Percentiles rank a stretch among this genome's conserved stretches.
Evolutionary conservation across 2,329 filamentous ascomycete genomes (phyloP).

Genomic region (Orbilia ellipsospora): DNA sequence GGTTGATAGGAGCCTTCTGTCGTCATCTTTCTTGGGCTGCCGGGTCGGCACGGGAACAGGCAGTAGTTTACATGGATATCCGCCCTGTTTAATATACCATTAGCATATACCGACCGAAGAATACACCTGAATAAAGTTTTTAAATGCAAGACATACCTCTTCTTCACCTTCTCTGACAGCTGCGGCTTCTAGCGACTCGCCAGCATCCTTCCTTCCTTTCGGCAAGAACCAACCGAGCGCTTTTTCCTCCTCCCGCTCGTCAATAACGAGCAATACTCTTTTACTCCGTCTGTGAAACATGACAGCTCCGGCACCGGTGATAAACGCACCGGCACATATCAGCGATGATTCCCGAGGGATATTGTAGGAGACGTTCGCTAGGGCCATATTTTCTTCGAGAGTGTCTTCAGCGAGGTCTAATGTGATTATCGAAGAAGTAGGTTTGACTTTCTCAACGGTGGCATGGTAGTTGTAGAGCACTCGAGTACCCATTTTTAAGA

Average conservation of each 20-base stretch:
- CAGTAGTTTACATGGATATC: slow-evolving; percentile 48
- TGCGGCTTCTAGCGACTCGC: slow-evolving; percentile 37
- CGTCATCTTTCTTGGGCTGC: slow-evolving; percentile 31
- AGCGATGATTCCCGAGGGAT: slow-evolving; percentile 45
- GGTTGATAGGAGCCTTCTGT: slow-evolving; percentile 20
- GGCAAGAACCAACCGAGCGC: slow-evolving; percentile 45
- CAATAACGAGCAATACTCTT: slow-evolving; percentile 43
- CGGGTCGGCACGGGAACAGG: slow-evolving; percentile 49
- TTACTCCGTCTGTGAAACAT: slow-evolving; percentile 47
- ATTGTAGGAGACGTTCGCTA: slow-evolving; percentile 29
- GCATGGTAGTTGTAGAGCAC: slow-evolving; percentile 45
- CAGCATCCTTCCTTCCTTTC: slow-evolving; percentile 47
- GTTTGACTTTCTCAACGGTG: slow-evolving; percentile 22
- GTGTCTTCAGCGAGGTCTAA: slow-evolving; percentile 25
- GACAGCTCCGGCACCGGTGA: slow-evolving; percentile 46
- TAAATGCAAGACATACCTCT: slow-evolving; percentile 39
- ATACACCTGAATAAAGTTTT: no score
- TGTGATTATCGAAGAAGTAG: slow-evolving; percentile 16
- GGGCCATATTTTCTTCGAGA: slow-evolving; percentile 36
- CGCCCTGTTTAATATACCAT: slow-evolving; percentile 26
- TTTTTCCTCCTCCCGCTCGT: slow-evolving; percentile 29
- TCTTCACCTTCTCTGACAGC: slow-evolving; percentile 51
- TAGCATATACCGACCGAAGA: no score
- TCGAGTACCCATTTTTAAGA: slow-evolving; percentile 42
- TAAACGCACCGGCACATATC: slow-evolving; percentile 31